phyloP scores from a whole-genome alignment of 78 protist genomes.

The Dictyostelium brefeldianum region DNA sequence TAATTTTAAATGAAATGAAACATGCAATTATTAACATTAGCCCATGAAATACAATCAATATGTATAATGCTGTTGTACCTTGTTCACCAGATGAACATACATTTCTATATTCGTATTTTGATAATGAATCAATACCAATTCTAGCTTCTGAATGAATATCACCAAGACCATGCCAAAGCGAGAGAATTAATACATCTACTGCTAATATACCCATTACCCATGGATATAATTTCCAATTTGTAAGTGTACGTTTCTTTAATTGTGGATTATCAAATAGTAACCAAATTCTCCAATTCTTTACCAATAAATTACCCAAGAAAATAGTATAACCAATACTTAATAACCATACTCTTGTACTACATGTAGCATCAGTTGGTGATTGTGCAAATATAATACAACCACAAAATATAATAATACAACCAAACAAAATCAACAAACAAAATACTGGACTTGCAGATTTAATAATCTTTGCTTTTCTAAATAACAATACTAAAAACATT shows the following conservation, averaged over 20 bases:
- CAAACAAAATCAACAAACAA: constrained; percentile 26
- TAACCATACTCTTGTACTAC: constrained; percentile 40
- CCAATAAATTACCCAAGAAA: constrained; percentile 34
- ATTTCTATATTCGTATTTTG: constrained; percentile 15
- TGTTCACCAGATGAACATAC: not conserved
- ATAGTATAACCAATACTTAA: constrained; percentile 42
- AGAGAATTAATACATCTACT: not conserved
- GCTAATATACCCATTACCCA: not conserved
- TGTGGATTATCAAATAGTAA: constrained; percentile 51
- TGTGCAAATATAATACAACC: constrained; percentile 32
- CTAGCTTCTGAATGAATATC: not conserved
- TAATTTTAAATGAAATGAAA: constrained; percentile 52
- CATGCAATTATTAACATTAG: constrained; percentile 32
- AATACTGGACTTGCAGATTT: constrained; percentile 58
- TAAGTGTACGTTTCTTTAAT: constrained; percentile 8
- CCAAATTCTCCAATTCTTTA: constrained; percentile 62
- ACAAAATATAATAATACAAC: constrained; percentile 18
- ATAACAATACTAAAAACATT: not conserved
- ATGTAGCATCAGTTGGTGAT: not conserved
- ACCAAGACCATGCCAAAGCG: constrained; percentile 18
- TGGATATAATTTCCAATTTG: constrained; percentile 38
- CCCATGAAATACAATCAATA: constrained; percentile 35
- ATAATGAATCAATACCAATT: not conserved
- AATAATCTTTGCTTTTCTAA: constrained; percentile 16
- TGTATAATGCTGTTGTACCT: constrained; percentile 9